A percentile compares a stretch with the other conserved stretches of the same genome.
Conservation (phyloP, 2,329 filamentous ascomycete genomes). For the Colletotrichum lupini region DNA sequence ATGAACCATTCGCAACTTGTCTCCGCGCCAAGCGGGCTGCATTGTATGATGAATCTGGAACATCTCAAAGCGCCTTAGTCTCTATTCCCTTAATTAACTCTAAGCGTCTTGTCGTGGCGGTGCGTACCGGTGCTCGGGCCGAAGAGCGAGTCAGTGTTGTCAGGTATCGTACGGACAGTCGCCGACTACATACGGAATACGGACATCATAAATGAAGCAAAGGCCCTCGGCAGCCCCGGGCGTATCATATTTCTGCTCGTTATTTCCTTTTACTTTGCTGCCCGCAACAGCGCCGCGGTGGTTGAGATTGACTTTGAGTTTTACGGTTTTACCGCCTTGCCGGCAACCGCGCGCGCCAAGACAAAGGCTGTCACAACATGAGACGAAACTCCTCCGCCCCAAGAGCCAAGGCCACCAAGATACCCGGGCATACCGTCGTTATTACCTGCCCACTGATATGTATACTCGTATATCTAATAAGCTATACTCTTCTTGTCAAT, state of each 20-base stretch:
- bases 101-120: neutral
- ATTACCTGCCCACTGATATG: too few species aligned
- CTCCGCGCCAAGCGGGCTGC: neutral
- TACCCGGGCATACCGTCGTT: neutral
- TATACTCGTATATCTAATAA: neutral
- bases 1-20: neutral
- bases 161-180: neutral
- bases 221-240: too few species aligned
- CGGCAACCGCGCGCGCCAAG: neutral
- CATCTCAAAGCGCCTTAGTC: neutral
- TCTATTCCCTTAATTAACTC: neutral
- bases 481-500: neutral
- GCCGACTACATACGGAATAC: neutral
- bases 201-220: neutral
- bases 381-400: neutral
- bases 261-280: neutral
- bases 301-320: too few species aligned
- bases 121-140: neutral
- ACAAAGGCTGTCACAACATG: neutral
- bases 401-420: neutral
- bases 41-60: neutral
- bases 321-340: neutral
- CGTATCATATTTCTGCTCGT: neutral
- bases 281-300: neutral
- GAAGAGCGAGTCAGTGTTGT: neutral